A percentile compares a stretch with the other conserved stretches of the same genome.
These are phyloP conservation scores for Stemphylium beticola DNA, from an alignment of 2,329 filamentous ascomycete species.

Conservation along the genomic window DNA sequence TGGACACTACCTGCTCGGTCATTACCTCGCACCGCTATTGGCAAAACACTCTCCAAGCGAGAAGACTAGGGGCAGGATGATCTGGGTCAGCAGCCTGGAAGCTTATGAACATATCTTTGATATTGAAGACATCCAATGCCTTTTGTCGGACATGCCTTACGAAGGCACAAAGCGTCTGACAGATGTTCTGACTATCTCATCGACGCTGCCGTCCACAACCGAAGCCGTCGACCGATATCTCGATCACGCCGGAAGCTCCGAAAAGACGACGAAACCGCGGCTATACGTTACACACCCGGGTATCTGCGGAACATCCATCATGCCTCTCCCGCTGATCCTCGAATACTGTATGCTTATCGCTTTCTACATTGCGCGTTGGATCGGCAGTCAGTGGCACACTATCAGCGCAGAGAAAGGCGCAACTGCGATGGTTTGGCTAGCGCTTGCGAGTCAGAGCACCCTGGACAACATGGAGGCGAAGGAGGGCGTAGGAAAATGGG, in stretches of 20 bases:
- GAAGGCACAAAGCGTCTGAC: slow-evolving; percentile 87
- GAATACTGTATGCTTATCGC: slow-evolving; percentile 70
- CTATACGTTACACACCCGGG: slow-evolving; percentile 87
- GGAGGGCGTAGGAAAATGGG: slow-evolving; percentile 78
- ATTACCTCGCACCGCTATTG: slow-evolving; percentile 79
- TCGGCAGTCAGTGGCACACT: slow-evolving; percentile 89
- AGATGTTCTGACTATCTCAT: slow-evolving; percentile 80
- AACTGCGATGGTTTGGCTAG: slow-evolving; percentile 76
- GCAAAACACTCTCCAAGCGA: slow-evolving; percentile 51
- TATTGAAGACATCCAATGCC: slow-evolving; percentile 76
- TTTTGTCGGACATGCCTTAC: slow-evolving; percentile 70
- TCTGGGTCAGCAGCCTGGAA: slow-evolving; percentile 89
- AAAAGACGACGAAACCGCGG: slow-evolving; percentile 55
- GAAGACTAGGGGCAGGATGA: slow-evolving; percentile 66
- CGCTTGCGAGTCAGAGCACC: slow-evolving; percentile 68
- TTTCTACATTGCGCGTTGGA: slow-evolving; percentile 74
- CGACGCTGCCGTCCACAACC: slow-evolving; percentile 67
- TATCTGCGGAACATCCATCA: slow-evolving; percentile 80
- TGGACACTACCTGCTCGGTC: slow-evolving; percentile 88
- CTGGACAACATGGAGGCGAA: slow-evolving; percentile 62
- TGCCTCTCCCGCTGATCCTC: slow-evolving; percentile 74
- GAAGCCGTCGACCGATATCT: slow-evolving; percentile 50
- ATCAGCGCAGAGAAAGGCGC: slow-evolving; percentile 79
- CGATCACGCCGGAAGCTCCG: slow-evolving; percentile 10
- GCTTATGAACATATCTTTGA: slow-evolving; percentile 65